Evolutionary conservation across 768 basidiomycete genomes (phyloP).

Genomic region (Leccinum truebloodii): DNA sequence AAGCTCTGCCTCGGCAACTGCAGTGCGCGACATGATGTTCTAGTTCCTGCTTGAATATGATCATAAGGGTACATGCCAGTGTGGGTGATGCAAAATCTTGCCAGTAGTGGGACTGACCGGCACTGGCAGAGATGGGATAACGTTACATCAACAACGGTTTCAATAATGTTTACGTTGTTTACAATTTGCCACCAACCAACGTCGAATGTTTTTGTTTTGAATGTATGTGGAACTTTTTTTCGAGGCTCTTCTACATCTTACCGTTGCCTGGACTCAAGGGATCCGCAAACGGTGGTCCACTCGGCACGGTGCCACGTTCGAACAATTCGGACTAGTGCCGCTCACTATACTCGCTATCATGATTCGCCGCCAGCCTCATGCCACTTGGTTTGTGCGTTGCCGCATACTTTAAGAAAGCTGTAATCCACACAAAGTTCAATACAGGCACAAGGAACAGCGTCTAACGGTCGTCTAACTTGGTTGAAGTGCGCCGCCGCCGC

Average conservation of each 20-base stretch:
- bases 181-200: too few species aligned
- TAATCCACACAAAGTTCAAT: background rate
- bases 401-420: too few species aligned
- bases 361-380: background rate
- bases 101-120: background rate
- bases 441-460: background rate
- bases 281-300: background rate
- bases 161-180: too few species aligned
- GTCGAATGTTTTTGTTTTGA: too few species aligned
- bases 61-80: background rate
- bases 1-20: constrained; percentile 57
- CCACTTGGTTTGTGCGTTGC: background rate
- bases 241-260: too few species aligned
- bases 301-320: background rate
- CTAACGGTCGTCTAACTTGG: background rate
- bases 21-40: constrained; percentile 16
- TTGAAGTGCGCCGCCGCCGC: background rate
- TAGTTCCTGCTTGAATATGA: background rate
- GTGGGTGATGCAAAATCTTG: background rate
- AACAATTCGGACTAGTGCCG: background rate
- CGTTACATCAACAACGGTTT: too few species aligned
- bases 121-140: too few species aligned
- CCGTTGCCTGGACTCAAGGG: too few species aligned
- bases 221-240: too few species aligned
- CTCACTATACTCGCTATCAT: background rate